phyloP scores from a whole-genome alignment of 2,329 filamentous ascomycete genomes.

The Ascosphaera apis region DNA sequence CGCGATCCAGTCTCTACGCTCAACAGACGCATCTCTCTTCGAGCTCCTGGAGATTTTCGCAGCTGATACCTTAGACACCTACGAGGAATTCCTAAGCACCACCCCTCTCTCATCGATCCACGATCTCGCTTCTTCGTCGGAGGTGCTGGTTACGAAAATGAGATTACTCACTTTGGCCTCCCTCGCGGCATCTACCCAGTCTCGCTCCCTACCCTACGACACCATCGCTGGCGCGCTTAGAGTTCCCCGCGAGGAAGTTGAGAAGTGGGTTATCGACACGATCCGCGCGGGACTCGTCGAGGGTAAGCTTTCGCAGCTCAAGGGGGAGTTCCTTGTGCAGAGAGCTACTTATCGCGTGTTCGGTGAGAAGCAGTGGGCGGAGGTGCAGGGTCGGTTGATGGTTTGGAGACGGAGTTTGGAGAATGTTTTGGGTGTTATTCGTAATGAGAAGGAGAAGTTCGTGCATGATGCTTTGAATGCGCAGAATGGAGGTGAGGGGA shows the following conservation, averaged over 20 bases:
- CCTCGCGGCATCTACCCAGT: slow-evolving; percentile 60
- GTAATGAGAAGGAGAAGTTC: slow-evolving; percentile 59
- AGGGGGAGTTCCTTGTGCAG: slow-evolving; percentile 84
- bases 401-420: slow-evolving; percentile 70
- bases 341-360: slow-evolving; percentile 92
- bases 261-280: slow-evolving; percentile 97
- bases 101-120: slow-evolving; percentile 37
- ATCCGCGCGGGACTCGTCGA: slow-evolving; percentile 90
- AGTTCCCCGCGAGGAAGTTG: slow-evolving; percentile 62
- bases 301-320: slow-evolving; percentile 84
- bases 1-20: slow-evolving; percentile 64
- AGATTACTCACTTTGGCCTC: slow-evolving; percentile 82
- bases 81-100: slow-evolving; percentile 70
- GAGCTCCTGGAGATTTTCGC: slow-evolving; percentile 91
- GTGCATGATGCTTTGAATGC: slow-evolving; percentile 17
- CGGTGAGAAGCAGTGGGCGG: slow-evolving; percentile 92
- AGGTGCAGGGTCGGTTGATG: slow-evolving; percentile 74
- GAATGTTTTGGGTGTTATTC: slow-evolving; percentile 55
- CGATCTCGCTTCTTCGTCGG: slow-evolving; percentile 55
- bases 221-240: slow-evolving; percentile 68
- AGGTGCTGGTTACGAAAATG: slow-evolving; percentile 82
- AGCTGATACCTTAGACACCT: slow-evolving; percentile 82
- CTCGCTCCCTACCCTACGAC: slow-evolving; percentile 70
- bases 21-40: slow-evolving; percentile 64
- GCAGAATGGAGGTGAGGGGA: slow-evolving; percentile 11